A percentile compares a stretch with the other conserved stretches of the same genome.
These are phyloP conservation scores for Diplodia scrobiculata DNA, from an alignment of 2,329 filamentous ascomycete species.

Conservation along the genomic window DNA sequence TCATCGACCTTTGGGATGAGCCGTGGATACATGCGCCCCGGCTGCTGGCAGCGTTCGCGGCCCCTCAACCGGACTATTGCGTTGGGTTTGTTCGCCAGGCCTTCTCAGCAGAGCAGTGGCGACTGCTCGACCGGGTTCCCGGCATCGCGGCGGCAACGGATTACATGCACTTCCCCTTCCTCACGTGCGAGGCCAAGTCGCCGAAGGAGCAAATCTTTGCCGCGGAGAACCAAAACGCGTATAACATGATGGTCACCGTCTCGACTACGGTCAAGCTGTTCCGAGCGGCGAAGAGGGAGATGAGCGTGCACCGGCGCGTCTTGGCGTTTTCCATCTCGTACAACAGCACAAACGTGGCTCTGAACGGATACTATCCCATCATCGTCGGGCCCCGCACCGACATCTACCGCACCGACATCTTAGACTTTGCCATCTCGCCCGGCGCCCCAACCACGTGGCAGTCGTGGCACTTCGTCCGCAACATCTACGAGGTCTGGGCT, in stretches of 20 bases:
- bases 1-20: not conserved
- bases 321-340: not conserved
- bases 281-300: not conserved
- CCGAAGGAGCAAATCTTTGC: not conserved
- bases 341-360: not conserved
- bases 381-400: not conserved
- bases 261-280: not conserved
- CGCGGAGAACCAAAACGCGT: not conserved
- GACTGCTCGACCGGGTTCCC: not conserved
- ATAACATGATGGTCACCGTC: not conserved
- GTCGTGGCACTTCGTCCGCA: not conserved
- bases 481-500: constrained; percentile 2
- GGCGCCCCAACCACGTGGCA: not conserved
- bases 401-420: not conserved
- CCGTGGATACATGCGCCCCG: not conserved
- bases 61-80: not conserved
- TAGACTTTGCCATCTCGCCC: not conserved
- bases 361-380: not conserved
- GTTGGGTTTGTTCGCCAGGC: not conserved
- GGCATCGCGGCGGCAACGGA: not conserved
- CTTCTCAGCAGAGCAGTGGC: not conserved
- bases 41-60: not conserved
- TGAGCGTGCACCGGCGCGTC: not conserved
- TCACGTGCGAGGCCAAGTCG: not conserved
- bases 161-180: not conserved